phyloP scores from a whole-genome alignment of 371 early-diverging fungal genomes.

The Dinochytrium kinnereticum region DNA sequence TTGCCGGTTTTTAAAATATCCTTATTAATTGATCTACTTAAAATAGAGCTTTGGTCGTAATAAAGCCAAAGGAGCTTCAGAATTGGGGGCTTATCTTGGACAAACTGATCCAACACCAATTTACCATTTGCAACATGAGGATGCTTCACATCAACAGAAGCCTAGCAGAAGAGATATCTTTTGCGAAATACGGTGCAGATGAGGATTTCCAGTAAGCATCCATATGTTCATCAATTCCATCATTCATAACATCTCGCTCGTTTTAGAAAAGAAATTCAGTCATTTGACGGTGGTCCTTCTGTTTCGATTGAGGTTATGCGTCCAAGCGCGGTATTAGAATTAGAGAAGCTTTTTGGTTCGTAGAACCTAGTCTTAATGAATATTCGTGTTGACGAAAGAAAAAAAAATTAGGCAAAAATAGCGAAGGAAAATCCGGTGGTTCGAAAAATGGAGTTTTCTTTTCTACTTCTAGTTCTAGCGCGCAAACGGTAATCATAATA shows the following conservation, averaged over 20 bases:
- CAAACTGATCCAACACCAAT: slow-evolving; percentile 32
- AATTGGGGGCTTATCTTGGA: slow-evolving; percentile 46
- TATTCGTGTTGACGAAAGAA: too few species aligned
- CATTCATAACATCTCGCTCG: not conserved
- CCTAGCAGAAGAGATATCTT: slow-evolving; percentile 28
- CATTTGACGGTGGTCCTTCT: slow-evolving; percentile 21
- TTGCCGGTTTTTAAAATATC: not conserved
- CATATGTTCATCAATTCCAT: not conserved
- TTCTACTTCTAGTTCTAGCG: not conserved
- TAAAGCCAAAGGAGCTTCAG: slow-evolving; percentile 43
- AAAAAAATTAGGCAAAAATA: too few species aligned
- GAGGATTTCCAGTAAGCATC: slow-evolving; percentile 24
- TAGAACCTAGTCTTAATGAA: too few species aligned
- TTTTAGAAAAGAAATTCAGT: slow-evolving; percentile 23
- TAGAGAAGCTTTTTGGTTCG: slow-evolving; percentile 1
- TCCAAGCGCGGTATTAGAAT: slow-evolving; percentile 33
- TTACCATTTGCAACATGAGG: slow-evolving; percentile 39
- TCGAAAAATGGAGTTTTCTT: not conserved
- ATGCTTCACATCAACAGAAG: slow-evolving; percentile 32
- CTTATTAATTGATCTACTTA: not conserved
- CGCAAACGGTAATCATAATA: not conserved
- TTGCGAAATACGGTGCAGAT: slow-evolving; percentile 6
- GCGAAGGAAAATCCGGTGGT: not conserved
- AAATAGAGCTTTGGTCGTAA: slow-evolving; percentile 44
- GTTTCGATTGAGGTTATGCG: slow-evolving; percentile 44